phyloP scores from a whole-genome alignment of 768 basidiomycete species.

The Psilocybe cyanescens region DNA sequence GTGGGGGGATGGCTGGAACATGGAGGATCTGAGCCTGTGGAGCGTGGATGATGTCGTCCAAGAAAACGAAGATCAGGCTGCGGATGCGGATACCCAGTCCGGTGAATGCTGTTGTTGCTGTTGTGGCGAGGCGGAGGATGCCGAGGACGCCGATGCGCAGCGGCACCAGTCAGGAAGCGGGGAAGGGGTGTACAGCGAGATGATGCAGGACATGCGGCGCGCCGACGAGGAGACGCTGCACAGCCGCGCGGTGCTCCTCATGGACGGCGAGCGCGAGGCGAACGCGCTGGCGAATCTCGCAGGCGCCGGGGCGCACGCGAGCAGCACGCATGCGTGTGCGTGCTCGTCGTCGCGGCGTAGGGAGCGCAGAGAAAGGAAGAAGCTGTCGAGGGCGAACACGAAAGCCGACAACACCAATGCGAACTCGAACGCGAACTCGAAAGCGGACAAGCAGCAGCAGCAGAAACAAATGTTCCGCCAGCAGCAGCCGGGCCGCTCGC shows the following conservation, averaged over 20 bases:
- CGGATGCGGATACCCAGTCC: constrained; percentile 7
- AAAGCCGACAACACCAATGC: neutral
- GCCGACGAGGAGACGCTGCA: constrained; percentile 23
- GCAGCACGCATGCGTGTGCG: neutral
- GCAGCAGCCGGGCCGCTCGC: constrained; percentile 13
- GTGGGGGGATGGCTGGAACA: constrained; percentile 98
- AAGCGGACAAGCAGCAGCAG: neutral
- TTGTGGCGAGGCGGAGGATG: constrained; percentile 12
- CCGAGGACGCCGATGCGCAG: constrained; percentile 12
- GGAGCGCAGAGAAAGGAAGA: too few species aligned
- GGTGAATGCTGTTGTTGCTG: neutral
- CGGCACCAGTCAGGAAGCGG: neutral
- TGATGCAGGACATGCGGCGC: neutral
- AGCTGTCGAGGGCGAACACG: neutral
- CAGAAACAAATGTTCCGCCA: neutral
- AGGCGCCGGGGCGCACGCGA: neutral
- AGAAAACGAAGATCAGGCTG: constrained; percentile 7
- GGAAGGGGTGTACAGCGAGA: neutral
- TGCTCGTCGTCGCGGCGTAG: neutral
- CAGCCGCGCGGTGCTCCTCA: constrained; percentile 44
- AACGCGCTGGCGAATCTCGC: constrained; percentile 3
- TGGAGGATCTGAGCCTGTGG: constrained; percentile 94
- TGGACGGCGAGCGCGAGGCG: constrained; percentile 19
- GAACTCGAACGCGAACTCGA: neutral
- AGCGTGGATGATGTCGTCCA: constrained; percentile 65